Evolutionary conservation across 176 grass and related monocot species (phyloP), one percentile per base, ranked within the genome.

Genomic region (Juncus inflexus): DNA sequence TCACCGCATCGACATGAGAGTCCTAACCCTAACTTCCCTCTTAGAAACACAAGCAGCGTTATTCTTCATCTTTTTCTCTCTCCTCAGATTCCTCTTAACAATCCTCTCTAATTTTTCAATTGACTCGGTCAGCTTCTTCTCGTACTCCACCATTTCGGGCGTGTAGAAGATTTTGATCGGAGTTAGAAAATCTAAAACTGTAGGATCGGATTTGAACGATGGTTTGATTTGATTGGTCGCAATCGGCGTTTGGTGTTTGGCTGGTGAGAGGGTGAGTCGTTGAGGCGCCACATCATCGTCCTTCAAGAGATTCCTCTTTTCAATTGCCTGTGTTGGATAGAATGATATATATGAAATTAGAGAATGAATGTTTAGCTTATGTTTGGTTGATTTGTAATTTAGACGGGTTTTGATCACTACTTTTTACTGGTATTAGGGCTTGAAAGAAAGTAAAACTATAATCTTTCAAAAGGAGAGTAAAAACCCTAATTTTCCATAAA

Each of bases 61-160:
- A 14, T 15, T 40, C 54, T 42, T 52, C 42, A 19, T 71, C 67
- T 79, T 66, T 19, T 61, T 68, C 55, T 61, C 38, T 76, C 73
- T 75, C 70, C 77, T 92, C 37, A 82, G 51, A 56, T 83, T 85
- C 51, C 3, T 43, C 15, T n/a, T 69, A 6, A 89, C 76, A 3
- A 80, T 77, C 69, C 77, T 95, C 66, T 89, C 85, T 9, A 95
- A 69, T 72, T 86, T 66, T n/a, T 85, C 76, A 75, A 94, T 94
- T 9, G 85, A 94, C 37, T 43, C 79, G 0, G 79, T 74, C 66
- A 94, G 55, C 15, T 88, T 70, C 85, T 83, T 80, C 75, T 80
- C 76, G 67, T 64, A 80, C 6, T 35, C 74, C 71, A 55, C 40
- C 40, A 70, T 49, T 63, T 68, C 70, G 53, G n/a, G 52, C 36